These are phyloP conservation scores for slime mould (Dictyostelium discoideum) DNA, from an alignment of 78 protist genomes.

Conservation along the genomic window dicty_2.7 NC_007088.5:3948001-3948500, in stretches of 20 bases:
- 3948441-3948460: too few relatives aligned
- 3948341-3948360: constrained; percentile 54
- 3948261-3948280: constrained; percentile 42
- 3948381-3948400: constrained; percentile 26
- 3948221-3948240: constrained; percentile 77
- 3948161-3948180: constrained; percentile 66
- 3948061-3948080: constrained; percentile 40
- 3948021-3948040: background rate
- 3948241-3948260: constrained; percentile 82
- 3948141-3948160: constrained; percentile 88
- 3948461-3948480: too few relatives aligned
- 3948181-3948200: constrained; percentile 87
- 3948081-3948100: constrained; percentile 46
- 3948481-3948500: background rate
- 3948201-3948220: constrained; percentile 86
- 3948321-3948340: constrained; percentile 15
- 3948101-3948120: constrained; percentile 5
- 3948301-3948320: constrained; percentile 71
- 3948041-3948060: constrained; percentile 40
- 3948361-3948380: constrained; percentile 55
- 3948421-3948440: too few relatives aligned
- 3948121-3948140: constrained; percentile 79
- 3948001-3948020: background rate
- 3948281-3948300: constrained; percentile 46
- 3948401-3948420: constrained; percentile 54